Conservation (phyloP, 345 rosid species). For the Syzygium oleosum region DNA sequence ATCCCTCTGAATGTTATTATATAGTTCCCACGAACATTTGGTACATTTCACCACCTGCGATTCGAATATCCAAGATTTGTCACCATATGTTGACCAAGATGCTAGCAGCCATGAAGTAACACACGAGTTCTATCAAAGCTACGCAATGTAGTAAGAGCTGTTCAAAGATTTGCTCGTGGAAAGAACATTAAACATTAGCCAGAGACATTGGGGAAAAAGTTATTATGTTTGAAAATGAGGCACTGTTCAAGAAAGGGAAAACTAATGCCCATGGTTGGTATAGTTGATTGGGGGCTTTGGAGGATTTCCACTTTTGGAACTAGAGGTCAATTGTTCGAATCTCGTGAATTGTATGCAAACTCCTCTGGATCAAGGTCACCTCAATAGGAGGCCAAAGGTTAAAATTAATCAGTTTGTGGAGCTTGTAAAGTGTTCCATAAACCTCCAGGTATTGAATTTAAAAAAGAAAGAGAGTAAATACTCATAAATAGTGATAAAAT, state of each 20-base stretch:
- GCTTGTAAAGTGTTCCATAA: neutral
- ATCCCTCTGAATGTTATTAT: too few species aligned
- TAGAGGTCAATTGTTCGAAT: neutral
- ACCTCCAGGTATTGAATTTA: neutral
- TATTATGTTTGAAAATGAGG: fast-evolving
- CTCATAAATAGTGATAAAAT: neutral
- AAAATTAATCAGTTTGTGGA: neutral
- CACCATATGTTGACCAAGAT: neutral
- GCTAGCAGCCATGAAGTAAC: neutral
- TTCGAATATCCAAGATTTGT: neutral
- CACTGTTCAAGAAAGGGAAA: neutral
- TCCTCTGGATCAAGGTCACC: neutral
- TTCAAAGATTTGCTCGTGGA: neutral
- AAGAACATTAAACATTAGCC: neutral
- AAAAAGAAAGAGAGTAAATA: neutral
- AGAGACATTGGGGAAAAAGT: neutral
- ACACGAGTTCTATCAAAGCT: neutral
- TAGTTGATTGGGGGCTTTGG: neutral
- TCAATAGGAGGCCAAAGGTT: neutral
- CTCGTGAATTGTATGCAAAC: neutral
- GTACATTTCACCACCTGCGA: fast-evolving
- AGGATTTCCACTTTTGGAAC: neutral
- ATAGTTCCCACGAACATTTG: too few species aligned
- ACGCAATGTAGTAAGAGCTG: fast-evolving
- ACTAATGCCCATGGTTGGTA: neutral